A percentile compares a stretch with the other conserved stretches of the same genome.
Evolutionary conservation across 768 basidiomycete genomes (phyloP).

Genomic region (Amanita phalloides): DNA sequence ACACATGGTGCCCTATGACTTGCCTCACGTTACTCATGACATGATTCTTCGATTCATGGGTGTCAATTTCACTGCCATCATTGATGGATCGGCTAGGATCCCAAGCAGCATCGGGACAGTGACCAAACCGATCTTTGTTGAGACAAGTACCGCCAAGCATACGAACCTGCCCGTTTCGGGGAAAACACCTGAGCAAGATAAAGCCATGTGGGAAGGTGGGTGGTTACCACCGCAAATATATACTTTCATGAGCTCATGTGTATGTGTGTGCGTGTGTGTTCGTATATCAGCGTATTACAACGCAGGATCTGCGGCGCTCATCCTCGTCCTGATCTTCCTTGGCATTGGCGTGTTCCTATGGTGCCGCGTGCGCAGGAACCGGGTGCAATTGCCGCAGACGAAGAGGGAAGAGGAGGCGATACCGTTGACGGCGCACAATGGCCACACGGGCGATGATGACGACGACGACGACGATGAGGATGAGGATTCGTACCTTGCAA

Average conservation of each 20-base stretch:
- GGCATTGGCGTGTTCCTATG: constrained; percentile 70
- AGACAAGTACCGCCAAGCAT: constrained; percentile 27
- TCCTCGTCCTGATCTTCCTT: constrained; percentile 62
- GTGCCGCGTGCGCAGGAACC: constrained; percentile 51
- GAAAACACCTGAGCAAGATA: constrained; percentile 67
- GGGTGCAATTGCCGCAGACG: constrained; percentile 27
- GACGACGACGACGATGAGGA: not conserved
- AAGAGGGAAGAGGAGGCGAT: constrained; percentile 31
- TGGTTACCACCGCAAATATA: constrained; percentile 2
- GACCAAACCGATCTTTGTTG: constrained; percentile 53
- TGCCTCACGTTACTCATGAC: constrained; percentile 83
- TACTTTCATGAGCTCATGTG: not conserved
- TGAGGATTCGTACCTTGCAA: not conserved
- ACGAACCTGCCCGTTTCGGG: constrained; percentile 22
- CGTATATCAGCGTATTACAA: constrained; percentile 76
- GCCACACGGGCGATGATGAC: not conserved
- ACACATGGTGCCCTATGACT: constrained; percentile 91
- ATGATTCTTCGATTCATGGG: constrained; percentile 99
- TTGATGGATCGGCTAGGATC: constrained; percentile 72
- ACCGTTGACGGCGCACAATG: constrained; percentile 3
- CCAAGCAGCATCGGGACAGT: constrained; percentile 71
- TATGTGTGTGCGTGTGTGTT: not conserved
- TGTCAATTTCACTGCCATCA: constrained; percentile 73
- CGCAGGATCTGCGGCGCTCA: constrained; percentile 78
- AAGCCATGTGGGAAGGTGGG: constrained; percentile 87